Conservation (phyloP, 2,329 filamentous ascomycete species). For the Penicillium polonicum region DNA sequence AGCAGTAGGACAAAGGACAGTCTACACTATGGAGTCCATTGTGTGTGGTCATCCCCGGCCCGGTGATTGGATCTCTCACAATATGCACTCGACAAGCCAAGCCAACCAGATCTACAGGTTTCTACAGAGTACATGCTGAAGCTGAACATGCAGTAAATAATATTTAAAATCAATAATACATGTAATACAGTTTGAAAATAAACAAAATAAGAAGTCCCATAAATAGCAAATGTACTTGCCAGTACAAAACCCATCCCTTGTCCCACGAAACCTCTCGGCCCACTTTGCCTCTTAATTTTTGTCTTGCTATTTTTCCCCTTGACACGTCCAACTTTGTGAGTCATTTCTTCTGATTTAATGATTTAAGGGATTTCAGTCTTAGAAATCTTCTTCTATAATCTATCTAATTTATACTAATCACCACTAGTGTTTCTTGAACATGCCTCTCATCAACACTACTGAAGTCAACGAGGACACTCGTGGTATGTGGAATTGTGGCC, state of each 20-base stretch:
- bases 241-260: conserved; percentile 1
- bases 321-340: conserved; percentile 2
- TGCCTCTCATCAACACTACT: conserved; percentile 44
- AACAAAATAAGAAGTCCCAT: not conserved
- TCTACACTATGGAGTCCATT: not conserved
- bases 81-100: not conserved
- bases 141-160: not conserved
- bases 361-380: not conserved
- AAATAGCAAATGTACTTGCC: not conserved
- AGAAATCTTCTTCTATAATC: not conserved
- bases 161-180: not conserved
- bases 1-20: not conserved
- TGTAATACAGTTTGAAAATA: not conserved
- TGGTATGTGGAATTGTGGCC: conserved; percentile 32
- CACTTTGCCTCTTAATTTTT: conserved; percentile 8
- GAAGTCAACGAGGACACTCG: conserved; percentile 49
- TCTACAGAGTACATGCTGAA: not conserved
- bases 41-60: conserved; percentile 1
- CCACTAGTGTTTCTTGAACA: conserved; percentile 1
- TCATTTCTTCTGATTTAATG: conserved; percentile 1
- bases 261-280: not conserved
- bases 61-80: conserved; percentile 1
- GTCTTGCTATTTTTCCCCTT: not conserved
- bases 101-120: not conserved
- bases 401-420: conserved; percentile 4